Conservation (phyloP, 2,329 filamentous ascomycete species). For the Drechmeria coniospora region DNA sequence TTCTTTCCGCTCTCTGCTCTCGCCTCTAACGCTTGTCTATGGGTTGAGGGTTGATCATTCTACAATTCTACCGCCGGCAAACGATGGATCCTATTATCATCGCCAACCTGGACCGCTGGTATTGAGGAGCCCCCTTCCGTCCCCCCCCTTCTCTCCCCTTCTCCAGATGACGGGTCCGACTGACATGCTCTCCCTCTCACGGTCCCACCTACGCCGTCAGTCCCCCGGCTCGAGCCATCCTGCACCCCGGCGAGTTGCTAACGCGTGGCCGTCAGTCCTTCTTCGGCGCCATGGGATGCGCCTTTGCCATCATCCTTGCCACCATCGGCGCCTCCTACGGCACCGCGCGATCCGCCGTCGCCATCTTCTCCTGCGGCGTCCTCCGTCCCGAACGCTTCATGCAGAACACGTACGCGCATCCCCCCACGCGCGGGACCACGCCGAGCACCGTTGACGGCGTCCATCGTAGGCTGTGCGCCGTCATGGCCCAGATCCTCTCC, state of each 20-base stretch:
- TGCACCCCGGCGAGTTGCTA: too few species aligned
- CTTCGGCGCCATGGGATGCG: slow-evolving; percentile 26
- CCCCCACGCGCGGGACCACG: not conserved
- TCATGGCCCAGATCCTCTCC: slow-evolving; percentile 32
- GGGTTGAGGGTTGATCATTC: too few species aligned
- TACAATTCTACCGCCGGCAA: too few species aligned
- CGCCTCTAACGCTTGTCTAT: too few species aligned
- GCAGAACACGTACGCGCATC: slow-evolving; percentile 13
- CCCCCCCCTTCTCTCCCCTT: slow-evolving; percentile 1
- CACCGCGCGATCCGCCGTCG: slow-evolving; percentile 25
- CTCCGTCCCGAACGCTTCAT: slow-evolving; percentile 28
- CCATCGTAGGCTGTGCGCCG: slow-evolving; percentile 19
- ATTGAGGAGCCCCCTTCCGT: slow-evolving; percentile 7
- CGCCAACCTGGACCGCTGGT: slow-evolving; percentile 22
- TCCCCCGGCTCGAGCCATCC: slow-evolving; percentile 2
- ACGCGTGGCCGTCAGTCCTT: slow-evolving; percentile 21
- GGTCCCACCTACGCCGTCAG: slow-evolving; percentile 31
- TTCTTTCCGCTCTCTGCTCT: too few species aligned
- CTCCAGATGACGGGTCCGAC: not conserved
- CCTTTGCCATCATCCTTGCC: slow-evolving; percentile 33
- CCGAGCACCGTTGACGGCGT: not conserved
- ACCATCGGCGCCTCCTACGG: slow-evolving; percentile 32
- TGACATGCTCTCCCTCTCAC: not conserved
- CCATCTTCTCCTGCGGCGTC: slow-evolving; percentile 28
- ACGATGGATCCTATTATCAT: slow-evolving; percentile 18